These are phyloP conservation scores for Xylaria sp. DNA, from an alignment of 2,329 filamentous ascomycete species.

Conservation along the genomic window DNA sequence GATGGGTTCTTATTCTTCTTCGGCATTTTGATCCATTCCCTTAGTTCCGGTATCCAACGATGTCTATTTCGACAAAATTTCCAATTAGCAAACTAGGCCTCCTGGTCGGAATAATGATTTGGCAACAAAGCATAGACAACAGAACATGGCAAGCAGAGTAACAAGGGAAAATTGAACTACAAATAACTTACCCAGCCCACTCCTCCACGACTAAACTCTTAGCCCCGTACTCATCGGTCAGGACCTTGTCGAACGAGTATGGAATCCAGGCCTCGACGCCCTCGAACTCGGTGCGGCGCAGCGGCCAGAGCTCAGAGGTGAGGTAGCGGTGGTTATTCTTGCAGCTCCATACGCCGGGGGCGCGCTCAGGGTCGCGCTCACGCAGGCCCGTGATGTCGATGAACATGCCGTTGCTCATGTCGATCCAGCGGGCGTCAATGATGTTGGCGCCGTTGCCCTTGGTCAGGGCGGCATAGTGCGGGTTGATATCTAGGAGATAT, in stretches of 20 bases:
- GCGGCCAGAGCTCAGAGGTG: slow-evolving; percentile 77
- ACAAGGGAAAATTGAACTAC: too few species aligned
- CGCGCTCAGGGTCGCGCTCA: slow-evolving; percentile 68
- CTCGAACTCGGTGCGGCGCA: slow-evolving; percentile 79
- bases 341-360: slow-evolving; percentile 77
- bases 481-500: slow-evolving; percentile 83
- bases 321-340: slow-evolving; percentile 82
- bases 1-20: slow-evolving; percentile 24
- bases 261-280: slow-evolving; percentile 76
- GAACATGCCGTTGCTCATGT: slow-evolving; percentile 78
- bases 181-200: slow-evolving; percentile 66
- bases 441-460: slow-evolving; percentile 78
- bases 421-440: slow-evolving; percentile 87
- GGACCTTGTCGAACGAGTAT: slow-evolving; percentile 72
- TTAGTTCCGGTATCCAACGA: slow-evolving; percentile 65
- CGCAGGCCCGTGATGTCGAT: slow-evolving; percentile 84
- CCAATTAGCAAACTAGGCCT: background rate
- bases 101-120: background rate
- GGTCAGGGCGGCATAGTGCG: slow-evolving; percentile 69
- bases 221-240: slow-evolving; percentile 72
- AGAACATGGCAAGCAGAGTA: too few species aligned
- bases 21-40: slow-evolving; percentile 63
- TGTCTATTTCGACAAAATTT: slow-evolving; percentile 58
- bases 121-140: background rate
- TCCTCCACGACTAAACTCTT: slow-evolving; percentile 69